Conservation (phyloP, 2,329 filamentous ascomycete genomes). For the Fusarium musae region DNA sequence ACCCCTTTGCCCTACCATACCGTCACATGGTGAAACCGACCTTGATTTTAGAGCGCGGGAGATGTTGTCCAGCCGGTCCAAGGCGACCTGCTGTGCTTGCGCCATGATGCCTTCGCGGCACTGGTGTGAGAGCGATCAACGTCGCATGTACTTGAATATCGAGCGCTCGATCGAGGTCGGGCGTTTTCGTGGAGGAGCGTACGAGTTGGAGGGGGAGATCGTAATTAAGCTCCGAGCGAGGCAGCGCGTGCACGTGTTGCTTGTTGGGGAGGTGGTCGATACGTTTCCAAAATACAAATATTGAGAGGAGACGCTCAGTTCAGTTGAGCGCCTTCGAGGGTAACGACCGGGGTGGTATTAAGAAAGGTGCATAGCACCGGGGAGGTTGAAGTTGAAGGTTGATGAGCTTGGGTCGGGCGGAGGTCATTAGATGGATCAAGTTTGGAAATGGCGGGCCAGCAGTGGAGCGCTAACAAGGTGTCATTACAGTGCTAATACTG, state of each 20-base stretch:
- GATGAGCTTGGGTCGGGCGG: slow-evolving; percentile 41
- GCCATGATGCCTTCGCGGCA: slow-evolving; percentile 51
- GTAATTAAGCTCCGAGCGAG: slow-evolving; percentile 20
- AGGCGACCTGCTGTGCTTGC: slow-evolving; percentile 63
- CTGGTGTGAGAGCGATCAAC: slow-evolving; percentile 37
- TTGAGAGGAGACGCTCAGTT: not conserved
- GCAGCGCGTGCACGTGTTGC: slow-evolving; percentile 29
- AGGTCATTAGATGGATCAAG: slow-evolving; percentile 35
- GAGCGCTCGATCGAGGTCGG: slow-evolving; percentile 9
- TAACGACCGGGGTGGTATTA: slow-evolving; percentile 29
- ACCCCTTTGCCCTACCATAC: not conserved
- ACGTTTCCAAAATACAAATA: not conserved
- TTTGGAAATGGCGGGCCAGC: slow-evolving; percentile 39
- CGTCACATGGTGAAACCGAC: slow-evolving; percentile 49
- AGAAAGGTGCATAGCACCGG: slow-evolving; percentile 41
- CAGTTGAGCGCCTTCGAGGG: slow-evolving; percentile 25
- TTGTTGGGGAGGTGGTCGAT: not conserved
- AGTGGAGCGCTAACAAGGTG: slow-evolving; percentile 19
- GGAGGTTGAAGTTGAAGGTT: slow-evolving; percentile 34
- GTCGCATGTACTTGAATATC: slow-evolving; percentile 44
- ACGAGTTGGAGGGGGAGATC: slow-evolving; percentile 14
- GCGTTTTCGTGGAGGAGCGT: slow-evolving; percentile 1
- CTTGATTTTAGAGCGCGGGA: slow-evolving; percentile 66
- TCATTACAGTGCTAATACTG: slow-evolving; percentile 29
- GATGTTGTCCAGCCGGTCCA: slow-evolving; percentile 66